Evolutionary conservation across 176 grass and related monocot species (phyloP).

Genomic region (Alopecurus myosuroides): DNA sequence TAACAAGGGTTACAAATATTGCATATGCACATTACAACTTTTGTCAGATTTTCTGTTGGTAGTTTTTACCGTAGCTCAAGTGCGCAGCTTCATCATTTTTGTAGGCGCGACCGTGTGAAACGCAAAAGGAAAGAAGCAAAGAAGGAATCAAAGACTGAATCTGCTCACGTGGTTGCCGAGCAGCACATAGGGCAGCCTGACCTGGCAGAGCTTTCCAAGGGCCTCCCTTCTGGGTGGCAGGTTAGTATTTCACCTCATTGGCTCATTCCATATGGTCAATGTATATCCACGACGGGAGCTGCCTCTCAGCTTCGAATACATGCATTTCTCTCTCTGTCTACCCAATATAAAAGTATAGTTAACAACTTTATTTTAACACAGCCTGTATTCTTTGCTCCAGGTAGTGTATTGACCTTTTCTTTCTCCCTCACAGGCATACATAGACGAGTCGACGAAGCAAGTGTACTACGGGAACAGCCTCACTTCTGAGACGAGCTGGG

Average conservation of each 20-base stretch:
- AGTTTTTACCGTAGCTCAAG: neutral
- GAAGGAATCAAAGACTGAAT: conserved; percentile 16
- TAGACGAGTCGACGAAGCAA: conserved; percentile 71
- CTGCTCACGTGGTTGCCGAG: neutral
- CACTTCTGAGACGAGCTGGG: conserved; percentile 74
- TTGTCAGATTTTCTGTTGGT: neutral
- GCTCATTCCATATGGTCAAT: neutral
- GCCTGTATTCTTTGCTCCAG: neutral
- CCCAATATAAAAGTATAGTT: neutral
- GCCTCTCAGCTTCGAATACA: neutral
- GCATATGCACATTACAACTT: neutral
- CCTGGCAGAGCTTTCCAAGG: conserved; percentile 63
- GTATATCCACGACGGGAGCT: neutral
- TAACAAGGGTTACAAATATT: neutral
- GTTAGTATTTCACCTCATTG: conserved; percentile 21
- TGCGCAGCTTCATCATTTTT: conserved; percentile 4
- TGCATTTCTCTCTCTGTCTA: neutral
- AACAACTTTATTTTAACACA: neutral
- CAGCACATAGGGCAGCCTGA: conserved; percentile 49
- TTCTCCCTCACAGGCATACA: conserved; percentile 50
- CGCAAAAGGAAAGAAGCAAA: conserved; percentile 58
- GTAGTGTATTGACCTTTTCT: neutral
- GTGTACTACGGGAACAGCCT: conserved; percentile 85
- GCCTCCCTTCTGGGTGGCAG: conserved; percentile 91
- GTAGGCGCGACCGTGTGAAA: conserved; percentile 84